These are phyloP conservation scores for Epithele typhae DNA, from an alignment of 768 basidiomycete species.

Conservation along the genomic window DNA sequence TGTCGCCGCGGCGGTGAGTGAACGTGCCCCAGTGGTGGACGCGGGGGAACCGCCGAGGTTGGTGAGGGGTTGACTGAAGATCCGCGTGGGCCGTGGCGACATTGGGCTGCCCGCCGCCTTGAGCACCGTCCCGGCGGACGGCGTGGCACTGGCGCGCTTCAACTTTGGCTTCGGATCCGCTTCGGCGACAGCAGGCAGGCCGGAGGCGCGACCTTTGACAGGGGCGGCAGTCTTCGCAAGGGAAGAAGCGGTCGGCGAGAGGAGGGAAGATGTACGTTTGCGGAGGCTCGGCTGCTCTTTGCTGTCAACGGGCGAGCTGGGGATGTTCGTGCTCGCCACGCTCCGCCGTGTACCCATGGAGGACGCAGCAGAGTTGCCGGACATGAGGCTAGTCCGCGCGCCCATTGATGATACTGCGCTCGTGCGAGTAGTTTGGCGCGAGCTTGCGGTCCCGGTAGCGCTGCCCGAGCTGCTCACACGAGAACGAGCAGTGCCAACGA, in stretches of 20 bases:
- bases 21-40: constrained; percentile 8
- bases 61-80: constrained; percentile 52
- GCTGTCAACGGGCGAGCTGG: constrained; percentile 1
- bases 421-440: constrained; percentile 17
- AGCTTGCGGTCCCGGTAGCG: constrained; percentile 16
- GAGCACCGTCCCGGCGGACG: constrained; percentile 10
- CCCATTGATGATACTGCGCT: constrained; percentile 25
- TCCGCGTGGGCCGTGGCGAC: constrained; percentile 29
- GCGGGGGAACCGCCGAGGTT: constrained; percentile 13
- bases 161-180: constrained; percentile 2
- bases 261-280: constrained; percentile 40
- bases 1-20: constrained; percentile 29
- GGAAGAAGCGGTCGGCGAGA: constrained; percentile 77
- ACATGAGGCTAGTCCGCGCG: constrained; percentile 23
- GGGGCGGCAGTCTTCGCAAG: constrained; percentile 47
- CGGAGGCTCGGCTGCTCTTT: constrained; percentile 4
- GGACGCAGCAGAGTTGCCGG: constrained; percentile 31
- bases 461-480: constrained; percentile 13
- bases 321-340: constrained; percentile 7
- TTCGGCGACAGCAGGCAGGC: constrained; percentile 10
- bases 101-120: constrained; percentile 21
- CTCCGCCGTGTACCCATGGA: constrained; percentile 43
- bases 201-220: constrained; percentile 8
- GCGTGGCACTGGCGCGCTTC: constrained; percentile 12
- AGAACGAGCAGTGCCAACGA: constrained; percentile 24